These are phyloP conservation scores for Tripterygium wilfordii DNA, from an alignment of 177 flowering plant species.

Conservation along the genomic window DNA sequence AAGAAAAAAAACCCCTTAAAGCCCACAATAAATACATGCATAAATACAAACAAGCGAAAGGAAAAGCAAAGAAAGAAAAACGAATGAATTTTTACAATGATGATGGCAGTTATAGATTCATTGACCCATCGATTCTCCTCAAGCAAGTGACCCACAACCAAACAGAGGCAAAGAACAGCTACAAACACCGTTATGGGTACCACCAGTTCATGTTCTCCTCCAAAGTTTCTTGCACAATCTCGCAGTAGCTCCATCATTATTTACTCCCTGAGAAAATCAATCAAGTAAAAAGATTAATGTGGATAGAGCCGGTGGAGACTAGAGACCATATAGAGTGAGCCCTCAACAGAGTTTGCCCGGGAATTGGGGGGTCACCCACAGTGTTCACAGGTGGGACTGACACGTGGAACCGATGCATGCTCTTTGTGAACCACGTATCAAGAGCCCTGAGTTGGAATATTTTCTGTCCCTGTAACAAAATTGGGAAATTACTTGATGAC, in stretches of 20 bases:
- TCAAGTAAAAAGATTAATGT: too few species aligned
- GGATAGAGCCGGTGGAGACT: too few species aligned
- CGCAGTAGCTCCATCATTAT: conserved; percentile 2
- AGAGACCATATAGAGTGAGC: too few species aligned
- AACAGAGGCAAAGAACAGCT: conserved; percentile 45
- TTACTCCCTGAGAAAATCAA: too few species aligned
- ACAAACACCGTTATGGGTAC: conserved; percentile 44
- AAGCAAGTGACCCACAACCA: conserved; percentile 53
- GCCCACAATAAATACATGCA: not conserved
- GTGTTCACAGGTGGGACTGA: conserved; percentile 1
- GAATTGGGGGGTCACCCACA: too few species aligned
- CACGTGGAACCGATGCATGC: not conserved
- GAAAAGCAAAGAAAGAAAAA: not conserved
- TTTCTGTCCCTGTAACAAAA: too few species aligned
- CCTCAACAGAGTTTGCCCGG: too few species aligned
- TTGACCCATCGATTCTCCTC: conserved; percentile 65
- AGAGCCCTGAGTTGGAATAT: too few species aligned
- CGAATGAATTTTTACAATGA: conserved; percentile 22
- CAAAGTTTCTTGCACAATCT: conserved; percentile 7
- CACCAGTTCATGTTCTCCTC: conserved; percentile 28
- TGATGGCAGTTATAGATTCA: conserved; percentile 55
- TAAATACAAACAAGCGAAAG: not conserved
- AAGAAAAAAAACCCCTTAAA: not conserved
- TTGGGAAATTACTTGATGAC: too few species aligned
- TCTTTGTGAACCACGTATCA: too few species aligned